A percentile compares a stretch with the other conserved stretches of the same genome.
Evolutionary conservation across 2,329 filamentous ascomycete species (phyloP).

Genomic region (Pseudogymnoascus sp.): DNA sequence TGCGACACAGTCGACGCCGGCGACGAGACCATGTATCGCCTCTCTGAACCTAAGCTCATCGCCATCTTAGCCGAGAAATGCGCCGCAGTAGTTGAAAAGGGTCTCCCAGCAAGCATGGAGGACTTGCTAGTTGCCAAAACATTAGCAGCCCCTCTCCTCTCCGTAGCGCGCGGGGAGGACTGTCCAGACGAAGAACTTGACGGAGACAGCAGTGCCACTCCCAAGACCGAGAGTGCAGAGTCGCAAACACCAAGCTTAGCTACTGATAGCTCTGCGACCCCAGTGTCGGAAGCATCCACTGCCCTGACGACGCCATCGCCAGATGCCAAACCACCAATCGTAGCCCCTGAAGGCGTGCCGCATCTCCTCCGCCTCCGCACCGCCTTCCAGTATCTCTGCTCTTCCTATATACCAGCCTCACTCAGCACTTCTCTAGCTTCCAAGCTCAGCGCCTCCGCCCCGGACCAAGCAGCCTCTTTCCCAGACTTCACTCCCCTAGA

Average conservation of each 20-base stretch:
- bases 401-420: conserved; percentile 37
- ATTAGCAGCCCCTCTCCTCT: conserved; percentile 67
- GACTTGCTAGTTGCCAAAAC: conserved; percentile 70
- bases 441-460: conserved; percentile 20
- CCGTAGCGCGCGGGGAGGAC: conserved; percentile 50
- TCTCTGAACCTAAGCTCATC: conserved; percentile 65
- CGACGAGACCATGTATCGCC: conserved; percentile 75
- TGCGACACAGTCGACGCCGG: conserved; percentile 80
- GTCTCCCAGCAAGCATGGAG: conserved; percentile 73
- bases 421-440: conserved; percentile 32
- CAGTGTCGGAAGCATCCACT: conserved; percentile 32
- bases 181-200: conserved; percentile 19
- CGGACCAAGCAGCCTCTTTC: conserved; percentile 25
- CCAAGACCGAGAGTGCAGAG: conserved; percentile 27
- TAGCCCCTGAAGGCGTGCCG: conserved; percentile 29
- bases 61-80: conserved; percentile 63
- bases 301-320: conserved; percentile 30
- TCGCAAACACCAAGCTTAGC: conserved; percentile 22
- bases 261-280: conserved; percentile 28
- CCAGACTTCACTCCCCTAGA: conserved; percentile 65
- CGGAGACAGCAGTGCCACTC: conserved; percentile 25
- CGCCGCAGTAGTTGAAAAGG: conserved; percentile 51
- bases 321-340: conserved; percentile 15
- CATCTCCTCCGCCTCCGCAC: conserved; percentile 40
- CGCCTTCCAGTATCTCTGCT: conserved; percentile 40